A percentile compares a stretch with the other conserved stretches of the same genome.
Conservation (phyloP, 352 stramenopile species). For the Globisporangium paddicum region DNA sequence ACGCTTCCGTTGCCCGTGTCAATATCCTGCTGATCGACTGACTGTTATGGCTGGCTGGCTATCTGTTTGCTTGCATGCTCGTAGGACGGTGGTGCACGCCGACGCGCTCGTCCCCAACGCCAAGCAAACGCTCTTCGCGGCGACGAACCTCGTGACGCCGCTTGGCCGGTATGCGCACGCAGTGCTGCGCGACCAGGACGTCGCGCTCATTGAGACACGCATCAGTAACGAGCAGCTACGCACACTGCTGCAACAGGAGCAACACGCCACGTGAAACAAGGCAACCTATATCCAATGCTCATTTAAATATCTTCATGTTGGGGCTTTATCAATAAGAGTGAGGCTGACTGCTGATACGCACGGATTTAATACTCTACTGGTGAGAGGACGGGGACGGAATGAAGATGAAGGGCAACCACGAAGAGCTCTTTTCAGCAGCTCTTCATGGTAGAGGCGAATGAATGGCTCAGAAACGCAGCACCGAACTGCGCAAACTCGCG, state of each 20-base stretch:
- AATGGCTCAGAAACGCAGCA: background rate
- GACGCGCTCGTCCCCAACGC: slow-evolving; percentile 40
- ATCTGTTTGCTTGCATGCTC: too few relatives aligned
- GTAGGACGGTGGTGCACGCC: slow-evolving; percentile 45
- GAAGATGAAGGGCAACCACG: background rate
- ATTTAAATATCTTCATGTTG: slow-evolving; percentile 13
- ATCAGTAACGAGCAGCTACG: slow-evolving; percentile 28
- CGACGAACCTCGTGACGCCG: slow-evolving; percentile 48
- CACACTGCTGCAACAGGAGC: slow-evolving; percentile 8
- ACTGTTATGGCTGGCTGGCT: background rate
- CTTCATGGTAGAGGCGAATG: background rate
- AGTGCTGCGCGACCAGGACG: slow-evolving; percentile 48
- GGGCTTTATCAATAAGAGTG: slow-evolving; percentile 2
- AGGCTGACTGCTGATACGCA: background rate
- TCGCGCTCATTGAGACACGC: slow-evolving; percentile 39
- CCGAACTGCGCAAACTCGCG: background rate
- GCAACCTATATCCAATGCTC: background rate
- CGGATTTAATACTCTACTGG: background rate
- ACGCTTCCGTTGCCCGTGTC: too few relatives aligned
- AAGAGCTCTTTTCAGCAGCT: background rate
- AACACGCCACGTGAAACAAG: too few relatives aligned
- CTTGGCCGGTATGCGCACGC: slow-evolving; percentile 61
- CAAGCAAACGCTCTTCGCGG: slow-evolving; percentile 63
- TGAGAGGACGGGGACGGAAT: background rate
- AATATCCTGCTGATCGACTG: too few relatives aligned